phyloP scores from a whole-genome alignment of 768 basidiomycete genomes.

The Roridomyces roridus region DNA sequence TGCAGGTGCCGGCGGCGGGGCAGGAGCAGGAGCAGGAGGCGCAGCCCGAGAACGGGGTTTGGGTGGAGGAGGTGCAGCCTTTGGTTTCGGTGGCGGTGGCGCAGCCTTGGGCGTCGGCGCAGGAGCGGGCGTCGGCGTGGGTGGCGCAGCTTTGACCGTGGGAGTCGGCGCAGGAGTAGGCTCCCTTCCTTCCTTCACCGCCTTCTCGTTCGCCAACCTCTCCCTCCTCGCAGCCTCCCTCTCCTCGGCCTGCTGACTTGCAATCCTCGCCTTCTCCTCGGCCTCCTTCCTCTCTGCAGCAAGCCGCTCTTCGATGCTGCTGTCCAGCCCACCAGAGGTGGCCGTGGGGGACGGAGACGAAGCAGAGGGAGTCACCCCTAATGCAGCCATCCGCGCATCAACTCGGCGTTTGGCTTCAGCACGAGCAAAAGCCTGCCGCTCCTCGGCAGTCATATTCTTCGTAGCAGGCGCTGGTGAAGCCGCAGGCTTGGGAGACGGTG shows the following conservation, averaged over 20 bases:
- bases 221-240: constrained; percentile 76
- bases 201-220: constrained; percentile 78
- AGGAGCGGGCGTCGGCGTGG: constrained; percentile 48
- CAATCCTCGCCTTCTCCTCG: constrained; percentile 79
- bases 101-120: constrained; percentile 34
- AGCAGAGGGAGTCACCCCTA: constrained; percentile 62
- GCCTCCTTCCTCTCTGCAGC: constrained; percentile 90
- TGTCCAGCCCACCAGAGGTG: constrained; percentile 59
- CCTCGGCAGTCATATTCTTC: constrained; percentile 85
- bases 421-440: constrained; percentile 78
- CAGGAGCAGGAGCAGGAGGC: constrained; percentile 39
- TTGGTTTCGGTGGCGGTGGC: constrained; percentile 39
- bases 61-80: constrained; percentile 51
- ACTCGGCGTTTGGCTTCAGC: constrained; percentile 84
- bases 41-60: constrained; percentile 41
- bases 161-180: constrained; percentile 43
- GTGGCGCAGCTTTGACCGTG: constrained; percentile 50
- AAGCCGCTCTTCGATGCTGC: constrained; percentile 83
- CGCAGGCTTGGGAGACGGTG: constrained; percentile 50
- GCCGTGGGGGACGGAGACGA: constrained; percentile 45
- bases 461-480: constrained; percentile 63
- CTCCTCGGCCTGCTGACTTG: constrained; percentile 83
- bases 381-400: constrained; percentile 82
- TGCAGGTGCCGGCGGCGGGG: constrained; percentile 34
- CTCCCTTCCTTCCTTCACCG: constrained; percentile 53